A percentile compares a stretch with the other conserved stretches of the same genome.
phyloP scores from a whole-genome alignment of 371 early-diverging fungal genomes.

The Rhizomucor miehei region DNA sequence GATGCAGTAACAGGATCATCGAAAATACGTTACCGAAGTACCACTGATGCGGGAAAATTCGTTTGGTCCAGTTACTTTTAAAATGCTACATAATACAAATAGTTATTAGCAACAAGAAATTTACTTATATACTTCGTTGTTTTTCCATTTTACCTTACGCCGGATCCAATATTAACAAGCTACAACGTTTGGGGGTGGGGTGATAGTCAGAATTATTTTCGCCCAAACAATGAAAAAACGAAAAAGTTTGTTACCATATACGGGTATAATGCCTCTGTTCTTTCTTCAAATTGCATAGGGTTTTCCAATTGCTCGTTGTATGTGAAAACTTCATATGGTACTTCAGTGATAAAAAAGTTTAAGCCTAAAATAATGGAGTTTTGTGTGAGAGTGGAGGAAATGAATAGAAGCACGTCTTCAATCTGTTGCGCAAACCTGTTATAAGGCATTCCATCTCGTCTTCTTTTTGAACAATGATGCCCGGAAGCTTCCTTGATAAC shows the following conservation, averaged over 20 bases:
- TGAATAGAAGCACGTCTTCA: no score
- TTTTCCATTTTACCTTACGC: slow-evolving; percentile 67
- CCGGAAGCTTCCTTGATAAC: slow-evolving; percentile 49
- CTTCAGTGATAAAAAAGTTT: slow-evolving; percentile 89
- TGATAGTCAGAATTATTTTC: no score
- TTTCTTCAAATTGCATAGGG: slow-evolving; percentile 82
- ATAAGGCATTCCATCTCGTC: slow-evolving; percentile 89
- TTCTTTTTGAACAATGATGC: slow-evolving; percentile 71
- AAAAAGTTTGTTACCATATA: slow-evolving; percentile 62
- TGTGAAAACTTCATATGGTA: slow-evolving; percentile 95
- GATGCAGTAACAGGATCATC: neutral
- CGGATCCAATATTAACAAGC: slow-evolving; percentile 92
- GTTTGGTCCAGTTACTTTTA: slow-evolving; percentile 80
- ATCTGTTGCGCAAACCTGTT: slow-evolving; percentile 64
- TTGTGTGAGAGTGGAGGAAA: no score
- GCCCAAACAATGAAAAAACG: neutral
- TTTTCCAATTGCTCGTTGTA: slow-evolving; percentile 64
- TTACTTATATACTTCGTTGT: no score
- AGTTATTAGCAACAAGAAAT: no score
- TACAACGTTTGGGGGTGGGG: slow-evolving; percentile 20
- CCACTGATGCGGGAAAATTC: slow-evolving; percentile 88
- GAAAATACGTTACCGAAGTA: slow-evolving; percentile 71
- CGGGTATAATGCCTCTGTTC: slow-evolving; percentile 70
- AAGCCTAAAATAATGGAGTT: no score
- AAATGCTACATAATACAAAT: no score